These are phyloP conservation scores for Fusarium guadeloupense DNA, from an alignment of 2,329 filamentous ascomycete genomes.

Conservation along the genomic window DNA sequence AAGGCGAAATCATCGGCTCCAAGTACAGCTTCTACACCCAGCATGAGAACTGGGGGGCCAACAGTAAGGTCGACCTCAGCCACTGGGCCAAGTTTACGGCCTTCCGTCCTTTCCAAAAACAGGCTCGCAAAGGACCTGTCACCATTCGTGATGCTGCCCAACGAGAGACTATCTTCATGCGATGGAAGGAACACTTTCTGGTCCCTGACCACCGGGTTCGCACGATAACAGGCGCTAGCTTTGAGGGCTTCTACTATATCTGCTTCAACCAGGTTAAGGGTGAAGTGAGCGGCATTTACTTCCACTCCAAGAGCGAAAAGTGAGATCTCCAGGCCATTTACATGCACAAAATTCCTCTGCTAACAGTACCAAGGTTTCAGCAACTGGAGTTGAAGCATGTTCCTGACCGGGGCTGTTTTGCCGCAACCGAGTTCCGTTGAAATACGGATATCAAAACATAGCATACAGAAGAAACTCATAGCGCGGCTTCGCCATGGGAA, in stretches of 20 bases:
- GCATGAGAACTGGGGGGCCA: constrained; percentile 91
- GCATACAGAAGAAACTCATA: constrained; percentile 2
- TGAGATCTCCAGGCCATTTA: constrained; percentile 58
- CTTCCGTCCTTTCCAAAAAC: constrained; percentile 77
- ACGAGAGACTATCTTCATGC: constrained; percentile 94
- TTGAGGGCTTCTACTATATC: constrained; percentile 99
- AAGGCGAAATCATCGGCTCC: constrained; percentile 95
- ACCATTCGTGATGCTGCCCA: constrained; percentile 76
- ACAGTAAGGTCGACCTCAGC: constrained; percentile 86
- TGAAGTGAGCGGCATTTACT: constrained; percentile 92
- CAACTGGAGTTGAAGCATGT: constrained; percentile 92
- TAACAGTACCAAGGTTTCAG: constrained; percentile 72
- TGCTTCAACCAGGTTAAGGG: constrained; percentile 95
- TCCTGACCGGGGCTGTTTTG: constrained; percentile 82
- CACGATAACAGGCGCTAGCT: constrained; percentile 92
- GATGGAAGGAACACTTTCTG: constrained; percentile 98
- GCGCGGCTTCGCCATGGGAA: constrained; percentile 2
- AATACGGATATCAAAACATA: not conserved
- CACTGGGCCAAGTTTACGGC: constrained; percentile 93
- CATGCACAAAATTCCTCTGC: not conserved
- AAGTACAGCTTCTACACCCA: constrained; percentile 95
- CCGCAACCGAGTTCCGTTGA: constrained; percentile 81
- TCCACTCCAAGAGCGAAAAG: constrained; percentile 98
- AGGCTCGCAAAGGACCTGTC: constrained; percentile 64
- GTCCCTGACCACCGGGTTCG: constrained; percentile 93